Base-by-base conservation (phyloP, 805 yeast species). In the Ogataea paraovalis region DNA sequence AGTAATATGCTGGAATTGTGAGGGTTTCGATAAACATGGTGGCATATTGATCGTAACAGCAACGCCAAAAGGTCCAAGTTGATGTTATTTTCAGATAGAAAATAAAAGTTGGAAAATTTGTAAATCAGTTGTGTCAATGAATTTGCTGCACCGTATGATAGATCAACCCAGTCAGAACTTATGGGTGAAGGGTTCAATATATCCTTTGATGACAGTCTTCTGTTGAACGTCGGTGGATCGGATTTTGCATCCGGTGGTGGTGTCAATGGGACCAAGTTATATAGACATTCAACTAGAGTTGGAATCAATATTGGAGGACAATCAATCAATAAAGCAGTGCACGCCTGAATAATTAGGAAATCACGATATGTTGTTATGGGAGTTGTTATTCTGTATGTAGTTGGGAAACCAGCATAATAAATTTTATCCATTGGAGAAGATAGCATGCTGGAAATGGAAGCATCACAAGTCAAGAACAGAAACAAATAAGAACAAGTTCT, bases 61-160 rank as follows among this genome's bases (percentile, higher is more conserved):
- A 85, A 61, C 0, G 90, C 83, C 25, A 85, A 59, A 34, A 78
- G 59, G 52, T 83, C 88, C 7, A 79, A 59, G 54, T 83, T 76
- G 46, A 69, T 55, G 10, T 72, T 57, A 42, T 66, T 65, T n/a
- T 65, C 74, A 3, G 62, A 51, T 28, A 79, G 53, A 46, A 71
- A 71, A 2, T 51, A 49, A 33, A 61, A 52, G 2, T 68, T 51
- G 0, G 80, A 69, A 44, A 74, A 69, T 41, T 64, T 70, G 3
- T 55, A 49, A 3, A 78, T 51, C 34, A 77, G 52, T 47, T 78
- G 79, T 14, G 77, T 61, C 20, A 85, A 50, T 19, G 70, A 50
- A 2, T 60, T 60, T 34, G 82, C 69, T 0, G 87, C 74, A 19
- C 71, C 70, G 50, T 81, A 80, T 4, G 82, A 79, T 46, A 76